Conservation (phyloP, 441 rosid genomes). For the Sinapis alba region DNA sequence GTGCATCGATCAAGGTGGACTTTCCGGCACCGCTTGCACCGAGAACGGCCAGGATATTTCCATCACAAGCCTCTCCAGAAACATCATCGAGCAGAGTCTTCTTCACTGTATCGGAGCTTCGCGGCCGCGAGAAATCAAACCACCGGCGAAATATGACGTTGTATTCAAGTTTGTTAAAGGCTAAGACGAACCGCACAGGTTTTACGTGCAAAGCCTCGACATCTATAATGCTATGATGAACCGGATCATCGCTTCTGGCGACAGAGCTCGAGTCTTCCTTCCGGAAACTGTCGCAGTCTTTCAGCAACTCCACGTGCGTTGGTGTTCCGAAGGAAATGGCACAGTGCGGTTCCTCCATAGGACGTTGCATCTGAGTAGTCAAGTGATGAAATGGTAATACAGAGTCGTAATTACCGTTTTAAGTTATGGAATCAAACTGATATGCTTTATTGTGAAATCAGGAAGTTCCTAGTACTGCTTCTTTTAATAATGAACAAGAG, state of each 20-base stretch:
- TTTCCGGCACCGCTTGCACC: constrained; percentile 4
- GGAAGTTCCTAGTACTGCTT: not conserved
- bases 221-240: not conserved
- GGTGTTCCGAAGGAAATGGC: not conserved
- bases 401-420: not conserved
- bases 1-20: constrained; percentile 7
- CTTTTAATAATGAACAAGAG: not conserved
- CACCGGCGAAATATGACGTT: not conserved
- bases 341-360: not conserved
- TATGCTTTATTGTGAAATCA: not conserved
- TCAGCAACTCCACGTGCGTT: not conserved
- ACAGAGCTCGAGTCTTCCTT: not conserved
- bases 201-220: not conserved
- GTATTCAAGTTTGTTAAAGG: constrained; percentile 1
- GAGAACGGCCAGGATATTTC: not conserved
- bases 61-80: constrained; percentile 4
- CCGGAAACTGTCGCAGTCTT: constrained; percentile 11
- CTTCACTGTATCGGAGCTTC: not conserved
- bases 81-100: not conserved
- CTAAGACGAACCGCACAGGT: constrained; percentile 2
- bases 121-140: not conserved
- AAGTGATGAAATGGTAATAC: not conserved
- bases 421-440: not conserved
- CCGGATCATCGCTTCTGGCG: not conserved
- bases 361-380: not conserved